Conservation (phyloP, 2,329 filamentous ascomycete species). For the Kalmusia sp. region DNA sequence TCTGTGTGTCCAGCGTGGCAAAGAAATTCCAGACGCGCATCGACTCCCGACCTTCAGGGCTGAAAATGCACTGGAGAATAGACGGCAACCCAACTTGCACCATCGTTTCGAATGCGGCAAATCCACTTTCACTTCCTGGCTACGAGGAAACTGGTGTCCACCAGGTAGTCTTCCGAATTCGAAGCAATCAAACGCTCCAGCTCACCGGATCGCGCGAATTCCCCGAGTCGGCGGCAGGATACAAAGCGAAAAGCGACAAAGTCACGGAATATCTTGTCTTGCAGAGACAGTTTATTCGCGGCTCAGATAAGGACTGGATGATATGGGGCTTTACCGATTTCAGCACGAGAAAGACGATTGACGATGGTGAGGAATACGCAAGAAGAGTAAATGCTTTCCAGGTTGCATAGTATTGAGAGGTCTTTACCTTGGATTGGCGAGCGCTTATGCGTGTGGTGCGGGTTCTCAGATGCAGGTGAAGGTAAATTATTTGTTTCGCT, state of each 20-base stretch:
- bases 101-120: slow-evolving; percentile 63
- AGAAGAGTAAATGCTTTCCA: slow-evolving; percentile 25
- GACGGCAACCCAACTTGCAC: slow-evolving; percentile 36
- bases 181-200: slow-evolving; percentile 28
- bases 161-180: slow-evolving; percentile 35
- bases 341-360: slow-evolving; percentile 45
- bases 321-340: slow-evolving; percentile 69
- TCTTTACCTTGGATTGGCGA: not conserved
- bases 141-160: slow-evolving; percentile 30
- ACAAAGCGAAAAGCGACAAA: slow-evolving; percentile 29
- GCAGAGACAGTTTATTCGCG: slow-evolving; percentile 57
- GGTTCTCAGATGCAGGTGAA: too few relatives aligned
- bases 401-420: slow-evolving; percentile 7
- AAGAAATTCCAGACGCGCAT: slow-evolving; percentile 62
- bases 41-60: slow-evolving; percentile 56
- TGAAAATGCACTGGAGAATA: slow-evolving; percentile 55
- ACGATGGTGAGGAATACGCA: slow-evolving; percentile 32
- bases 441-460: not conserved
- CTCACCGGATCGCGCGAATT: not conserved
- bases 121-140: slow-evolving; percentile 53
- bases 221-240: not conserved
- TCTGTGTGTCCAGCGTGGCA: slow-evolving; percentile 64
- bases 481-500: too few relatives aligned
- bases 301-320: slow-evolving; percentile 62
- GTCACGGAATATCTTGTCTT: slow-evolving; percentile 72